These are phyloP conservation scores for Jackrogersella minutella DNA, from an alignment of 495 filamentous ascomycete genomes.

Conservation along the genomic window DNA sequence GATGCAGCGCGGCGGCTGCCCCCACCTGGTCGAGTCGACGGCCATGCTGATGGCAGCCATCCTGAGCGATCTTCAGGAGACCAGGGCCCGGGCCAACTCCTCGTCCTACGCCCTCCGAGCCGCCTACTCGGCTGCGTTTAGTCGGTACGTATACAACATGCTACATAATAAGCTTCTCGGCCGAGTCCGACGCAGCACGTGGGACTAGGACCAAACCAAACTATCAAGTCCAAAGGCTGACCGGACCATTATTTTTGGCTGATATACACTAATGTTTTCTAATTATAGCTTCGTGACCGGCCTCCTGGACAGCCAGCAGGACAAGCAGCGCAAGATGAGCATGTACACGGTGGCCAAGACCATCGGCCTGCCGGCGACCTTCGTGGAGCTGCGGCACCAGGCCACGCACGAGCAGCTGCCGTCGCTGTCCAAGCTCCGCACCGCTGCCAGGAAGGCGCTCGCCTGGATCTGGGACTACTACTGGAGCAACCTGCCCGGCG, in stretches of 20 bases:
- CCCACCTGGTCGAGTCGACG: conserved; percentile 83
- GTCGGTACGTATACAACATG: conserved; percentile 56
- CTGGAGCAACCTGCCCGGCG: conserved; percentile 65
- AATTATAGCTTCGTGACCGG: conserved; percentile 84
- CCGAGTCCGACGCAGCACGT: too few relatives aligned
- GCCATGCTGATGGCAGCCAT: conserved; percentile 78
- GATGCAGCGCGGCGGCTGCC: conserved; percentile 75
- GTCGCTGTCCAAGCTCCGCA: conserved; percentile 71
- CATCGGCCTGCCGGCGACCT: conserved; percentile 78
- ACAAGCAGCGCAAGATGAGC: conserved; percentile 71
- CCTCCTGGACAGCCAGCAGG: conserved; percentile 77
- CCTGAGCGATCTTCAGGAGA: conserved; percentile 67
- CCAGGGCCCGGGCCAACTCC: conserved; percentile 47
- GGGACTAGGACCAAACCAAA: too few relatives aligned
- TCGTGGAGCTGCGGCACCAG: conserved; percentile 90
- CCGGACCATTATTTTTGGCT: too few relatives aligned
- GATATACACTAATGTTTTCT: too few relatives aligned
- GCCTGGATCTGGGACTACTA: conserved; percentile 90
- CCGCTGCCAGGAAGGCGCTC: conserved; percentile 70
- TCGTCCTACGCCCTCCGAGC: conserved; percentile 53
- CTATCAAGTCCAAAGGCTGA: conserved; percentile 12
- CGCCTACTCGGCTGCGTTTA: conserved; percentile 58
- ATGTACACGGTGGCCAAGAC: conserved; percentile 85
- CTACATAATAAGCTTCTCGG: too few relatives aligned
- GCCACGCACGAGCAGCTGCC: conserved; percentile 89